A percentile compares a stretch with the other conserved stretches of the same genome.
Conservation (phyloP, 768 basidiomycete species). For the Pleurotus tuber-regium region DNA sequence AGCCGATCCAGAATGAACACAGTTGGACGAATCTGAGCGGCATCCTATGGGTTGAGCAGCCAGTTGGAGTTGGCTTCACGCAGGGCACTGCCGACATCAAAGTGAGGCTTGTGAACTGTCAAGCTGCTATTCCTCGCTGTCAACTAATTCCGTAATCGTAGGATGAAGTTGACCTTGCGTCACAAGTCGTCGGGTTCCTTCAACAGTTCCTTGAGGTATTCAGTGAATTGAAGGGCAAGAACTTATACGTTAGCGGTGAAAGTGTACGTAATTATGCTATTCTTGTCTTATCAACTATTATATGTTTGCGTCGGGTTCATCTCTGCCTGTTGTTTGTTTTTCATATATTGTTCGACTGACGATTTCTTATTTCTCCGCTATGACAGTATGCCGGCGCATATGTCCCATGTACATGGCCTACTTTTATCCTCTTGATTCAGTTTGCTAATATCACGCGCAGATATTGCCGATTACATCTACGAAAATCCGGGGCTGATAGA, state of each 20-base stretch:
- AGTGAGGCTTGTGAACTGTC: conserved; percentile 25
- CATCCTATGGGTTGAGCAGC: conserved; percentile 74
- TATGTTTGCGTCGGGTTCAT: no score
- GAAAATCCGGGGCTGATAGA: conserved; percentile 49
- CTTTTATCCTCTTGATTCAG: conserved; percentile 1
- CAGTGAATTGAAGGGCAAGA: conserved; percentile 68
- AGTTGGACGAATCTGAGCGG: conserved; percentile 84
- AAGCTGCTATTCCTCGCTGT: background rate
- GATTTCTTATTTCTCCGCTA: background rate
- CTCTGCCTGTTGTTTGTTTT: no score
- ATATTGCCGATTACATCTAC: conserved; percentile 75
- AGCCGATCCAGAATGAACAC: conserved; percentile 59
- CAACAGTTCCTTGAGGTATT: conserved; percentile 78
- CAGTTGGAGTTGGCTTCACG: conserved; percentile 77
- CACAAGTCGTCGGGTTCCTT: conserved; percentile 57
- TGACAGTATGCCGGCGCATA: conserved; percentile 6
- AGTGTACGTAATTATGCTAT: conserved; percentile 59
- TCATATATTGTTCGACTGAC: background rate
- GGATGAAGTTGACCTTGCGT: conserved; percentile 49
- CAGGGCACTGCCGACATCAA: conserved; percentile 64
- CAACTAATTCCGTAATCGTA: conserved; percentile 20
- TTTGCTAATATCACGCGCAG: conserved; percentile 28
- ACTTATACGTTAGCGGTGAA: conserved; percentile 68
- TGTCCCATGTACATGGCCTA: background rate
- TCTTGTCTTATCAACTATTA: background rate